These are phyloP conservation scores for Didymella pomorum DNA, from an alignment of 2,329 filamentous ascomycete species.

Conservation along the genomic window DNA sequence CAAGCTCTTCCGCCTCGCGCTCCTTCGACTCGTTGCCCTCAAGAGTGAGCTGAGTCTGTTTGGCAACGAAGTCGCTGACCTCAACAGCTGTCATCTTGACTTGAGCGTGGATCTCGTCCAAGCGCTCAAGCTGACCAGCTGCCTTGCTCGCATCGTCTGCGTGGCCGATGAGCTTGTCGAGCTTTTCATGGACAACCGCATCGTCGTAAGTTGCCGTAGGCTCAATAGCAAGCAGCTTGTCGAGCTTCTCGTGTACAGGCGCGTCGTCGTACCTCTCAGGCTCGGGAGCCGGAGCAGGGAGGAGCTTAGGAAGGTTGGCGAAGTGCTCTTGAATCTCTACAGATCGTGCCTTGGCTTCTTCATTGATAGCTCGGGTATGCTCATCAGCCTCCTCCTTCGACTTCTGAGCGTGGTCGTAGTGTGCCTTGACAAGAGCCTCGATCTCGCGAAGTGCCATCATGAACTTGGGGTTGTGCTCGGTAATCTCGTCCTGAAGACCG, in stretches of 20 bases:
- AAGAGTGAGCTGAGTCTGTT: constrained; percentile 76
- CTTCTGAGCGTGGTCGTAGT: constrained; percentile 86
- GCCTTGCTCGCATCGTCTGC: constrained; percentile 72
- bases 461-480: constrained; percentile 87
- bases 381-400: constrained; percentile 56
- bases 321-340: constrained; percentile 54
- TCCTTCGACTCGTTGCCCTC: constrained; percentile 82
- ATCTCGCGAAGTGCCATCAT: constrained; percentile 86
- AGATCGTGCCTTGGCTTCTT: constrained; percentile 54
- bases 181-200: constrained; percentile 64
- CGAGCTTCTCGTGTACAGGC: constrained; percentile 64
- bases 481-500: constrained; percentile 78
- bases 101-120: constrained; percentile 89
- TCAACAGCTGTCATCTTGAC: constrained; percentile 85
- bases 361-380: constrained; percentile 52
- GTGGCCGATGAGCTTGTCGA: constrained; percentile 63
- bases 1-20: constrained; percentile 80
- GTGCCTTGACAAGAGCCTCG: constrained; percentile 80
- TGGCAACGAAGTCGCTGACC: constrained; percentile 80
- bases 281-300: constrained; percentile 51
- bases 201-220: constrained; percentile 49
- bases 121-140: constrained; percentile 76
- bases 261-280: constrained; percentile 63
- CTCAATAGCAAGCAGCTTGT: constrained; percentile 61
- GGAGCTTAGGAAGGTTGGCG: constrained; percentile 54